phyloP scores from a whole-genome alignment of 2,329 filamentous ascomycete genomes.

The Colletotrichum sp. region DNA sequence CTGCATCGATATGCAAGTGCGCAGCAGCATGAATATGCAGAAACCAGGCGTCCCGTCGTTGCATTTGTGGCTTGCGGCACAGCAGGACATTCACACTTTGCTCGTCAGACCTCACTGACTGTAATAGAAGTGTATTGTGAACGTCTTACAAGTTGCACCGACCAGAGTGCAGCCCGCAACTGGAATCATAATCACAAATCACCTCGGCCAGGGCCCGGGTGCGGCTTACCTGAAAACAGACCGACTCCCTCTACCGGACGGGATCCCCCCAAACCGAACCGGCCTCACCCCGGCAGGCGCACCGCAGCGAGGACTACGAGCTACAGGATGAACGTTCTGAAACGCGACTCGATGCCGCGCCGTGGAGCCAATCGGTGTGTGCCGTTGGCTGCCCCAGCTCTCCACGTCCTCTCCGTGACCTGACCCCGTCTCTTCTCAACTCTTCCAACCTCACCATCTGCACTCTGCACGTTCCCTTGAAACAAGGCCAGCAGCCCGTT shows the following conservation, averaged over 20 bases:
- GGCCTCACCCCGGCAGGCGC: not conserved
- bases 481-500: conserved; percentile 3
- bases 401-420: not conserved
- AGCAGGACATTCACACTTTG: not conserved
- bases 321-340: conserved; percentile 8
- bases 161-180: not conserved
- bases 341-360: not conserved
- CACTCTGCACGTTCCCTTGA: conserved; percentile 12
- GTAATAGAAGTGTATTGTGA: not conserved
- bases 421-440: not conserved
- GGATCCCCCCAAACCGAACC: not conserved
- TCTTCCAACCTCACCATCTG: not conserved
- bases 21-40: conserved; percentile 8
- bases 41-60: not conserved
- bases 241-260: not conserved
- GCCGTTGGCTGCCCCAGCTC: not conserved
- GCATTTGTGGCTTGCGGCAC: not conserved
- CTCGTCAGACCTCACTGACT: not conserved
- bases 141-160: not conserved
- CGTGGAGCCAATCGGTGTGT: conserved; percentile 6
- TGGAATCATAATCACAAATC: not conserved
- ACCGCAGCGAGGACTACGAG: not conserved
- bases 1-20: not conserved
- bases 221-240: not conserved
- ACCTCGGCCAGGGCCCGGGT: not conserved